Base-by-base conservation (phyloP, 768 basidiomycete genomes). In the Termitomyces sp. region DNA sequence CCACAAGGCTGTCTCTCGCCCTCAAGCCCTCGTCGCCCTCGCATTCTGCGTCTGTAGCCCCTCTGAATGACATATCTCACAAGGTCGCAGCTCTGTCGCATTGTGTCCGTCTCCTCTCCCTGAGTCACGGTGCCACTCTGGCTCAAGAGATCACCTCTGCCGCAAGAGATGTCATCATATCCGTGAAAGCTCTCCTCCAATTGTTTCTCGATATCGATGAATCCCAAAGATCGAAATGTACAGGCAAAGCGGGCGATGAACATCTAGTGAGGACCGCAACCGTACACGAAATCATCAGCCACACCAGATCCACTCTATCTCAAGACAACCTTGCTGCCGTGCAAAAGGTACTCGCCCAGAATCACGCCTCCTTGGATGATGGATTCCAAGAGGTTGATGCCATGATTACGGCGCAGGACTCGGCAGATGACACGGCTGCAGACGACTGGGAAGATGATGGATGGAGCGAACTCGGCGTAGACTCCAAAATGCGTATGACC, bases 401-500 rank as follows among this genome's bases (percentile, higher is more conserved):
- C 53, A 80, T 90, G 73, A 71, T 83, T 55, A 71, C 78, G 30
- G 69, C 78, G 11, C 67, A 69, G 35, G 65, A 63, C 14, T 68
- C 66, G 10, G 62, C 73, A 14, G 81, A 61, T 47, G 60, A 26
- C 26, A 26, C 26, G 26, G 26, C 26, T 26, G 26, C 26, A 26
- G 26, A 26, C 26, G 26, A 83, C 65, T 87, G 85, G 86, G 81
- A 81, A 55, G 83, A 66, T 49, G 65, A 84, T 63, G 87, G 85
- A 4, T 88, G 87, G 87, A 80, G 79, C 55, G 87, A 88, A 62
- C 71, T 90, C 11, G 84, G 79, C 0, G 63, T 86, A 14, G 75
- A 70, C n/a, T 68, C 79, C 5, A 71, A 65, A n/a, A 69, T 73
- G 56, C 76, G 70, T 43, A 70, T 88, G 69, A 72, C 75, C 36